Evolutionary conservation across 2,329 filamentous ascomycete genomes (phyloP), one percentile per base, ranked within the genome.

Genomic region (Cytospora schulzeri): DNA sequence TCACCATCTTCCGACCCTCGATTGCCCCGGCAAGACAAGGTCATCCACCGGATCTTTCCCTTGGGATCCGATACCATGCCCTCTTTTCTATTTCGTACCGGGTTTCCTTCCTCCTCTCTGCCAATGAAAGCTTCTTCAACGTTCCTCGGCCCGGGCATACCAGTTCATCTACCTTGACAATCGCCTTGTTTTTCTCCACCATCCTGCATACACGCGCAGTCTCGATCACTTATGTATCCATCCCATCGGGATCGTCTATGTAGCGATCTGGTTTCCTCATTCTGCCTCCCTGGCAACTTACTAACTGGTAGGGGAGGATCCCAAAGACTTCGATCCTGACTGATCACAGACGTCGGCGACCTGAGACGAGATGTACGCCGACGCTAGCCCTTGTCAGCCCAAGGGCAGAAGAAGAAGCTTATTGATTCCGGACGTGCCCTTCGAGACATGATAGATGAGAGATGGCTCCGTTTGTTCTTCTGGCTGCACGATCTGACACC

Each of bases 401-500:
- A 48, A n/a, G n/a, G 45, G 45, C 45, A 14, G 45, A 48, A 48
- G 45, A 48, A 48, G n/a, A 48, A 24, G n/a, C n/a, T n/a, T 9
- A 48, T 48, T 19, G 17, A 4, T 48, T n/a, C 9, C 45, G 45
- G 45, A 14, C 45, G 11, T 48, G 45, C n/a, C 8, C 14, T 15
- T 24, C 22, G 45, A 24, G n/a, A 12, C 45, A 6, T 19, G 33
- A 35, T 35, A 35, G 9, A 35, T 35, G 33, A 35, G 41, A 22
- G 19, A 6, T 45, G 41, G 45, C 45, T 24, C n/a, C 45, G 45
- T 48, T 24, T 7, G n/a, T 12, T 24, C 12, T 12, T 48, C 45
- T 33, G 59, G 51, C 59, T 48, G 38, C 51, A 54, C 45, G 26
- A 28, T 56, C 52, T 56, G 26, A 45, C 38, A 51, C 29, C 38